These are phyloP conservation scores for Darksidea phi DNA, from an alignment of 495 filamentous ascomycete species.

Conservation along the genomic window DNA sequence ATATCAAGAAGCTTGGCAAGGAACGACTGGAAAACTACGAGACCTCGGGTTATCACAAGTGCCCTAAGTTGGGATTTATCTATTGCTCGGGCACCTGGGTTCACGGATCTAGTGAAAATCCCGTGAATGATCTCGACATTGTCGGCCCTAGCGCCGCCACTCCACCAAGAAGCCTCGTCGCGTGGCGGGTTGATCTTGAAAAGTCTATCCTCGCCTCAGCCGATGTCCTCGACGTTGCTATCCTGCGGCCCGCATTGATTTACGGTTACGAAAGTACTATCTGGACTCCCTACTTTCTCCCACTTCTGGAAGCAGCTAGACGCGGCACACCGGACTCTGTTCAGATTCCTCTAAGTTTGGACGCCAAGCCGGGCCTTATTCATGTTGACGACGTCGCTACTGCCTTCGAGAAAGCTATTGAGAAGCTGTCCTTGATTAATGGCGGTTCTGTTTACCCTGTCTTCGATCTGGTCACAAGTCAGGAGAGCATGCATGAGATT, in stretches of 20 bases:
- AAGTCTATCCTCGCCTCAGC: neutral
- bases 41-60: neutral
- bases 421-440: constrained; percentile 40
- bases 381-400: neutral
- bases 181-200: neutral
- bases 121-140: neutral
- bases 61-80: neutral
- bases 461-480: constrained; percentile 46
- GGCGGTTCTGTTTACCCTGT: constrained; percentile 45
- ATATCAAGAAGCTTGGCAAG: neutral
- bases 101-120: neutral
- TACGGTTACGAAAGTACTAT: neutral
- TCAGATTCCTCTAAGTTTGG: neutral
- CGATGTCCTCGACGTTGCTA: neutral
- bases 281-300: neutral
- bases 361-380: neutral
- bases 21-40: neutral
- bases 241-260: neutral
- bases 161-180: neutral
- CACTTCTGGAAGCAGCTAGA: neutral
- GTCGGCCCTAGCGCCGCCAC: neutral
- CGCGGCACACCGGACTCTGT: neutral
- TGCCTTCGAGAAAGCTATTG: constrained; percentile 39
- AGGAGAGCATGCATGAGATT: constrained; percentile 41
- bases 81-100: neutral